Conservation (phyloP, 768 basidiomycete species). For the Pleurotus citrinopileatus region DNA sequence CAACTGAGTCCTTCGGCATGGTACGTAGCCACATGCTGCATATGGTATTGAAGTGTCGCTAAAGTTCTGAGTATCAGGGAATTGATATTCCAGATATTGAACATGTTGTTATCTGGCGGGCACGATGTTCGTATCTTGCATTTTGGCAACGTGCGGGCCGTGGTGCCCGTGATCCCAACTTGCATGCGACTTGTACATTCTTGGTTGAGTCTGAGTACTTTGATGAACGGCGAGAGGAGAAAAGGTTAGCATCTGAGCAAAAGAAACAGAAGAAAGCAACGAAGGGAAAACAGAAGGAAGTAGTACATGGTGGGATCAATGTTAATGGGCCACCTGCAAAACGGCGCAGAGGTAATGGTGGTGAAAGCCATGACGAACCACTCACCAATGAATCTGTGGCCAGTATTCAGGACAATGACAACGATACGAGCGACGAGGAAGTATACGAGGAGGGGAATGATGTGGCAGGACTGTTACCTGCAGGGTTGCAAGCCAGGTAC, state of each 20-base stretch:
- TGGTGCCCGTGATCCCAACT: background rate
- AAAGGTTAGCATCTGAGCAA: background rate
- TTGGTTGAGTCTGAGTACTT: constrained; percentile 8
- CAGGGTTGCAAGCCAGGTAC: background rate
- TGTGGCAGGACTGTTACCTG: background rate
- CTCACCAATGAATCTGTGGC: too few relatives aligned
- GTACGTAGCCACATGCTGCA: constrained; percentile 7
- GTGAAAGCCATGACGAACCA: background rate
- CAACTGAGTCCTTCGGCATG: constrained; percentile 17
- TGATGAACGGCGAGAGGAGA: background rate
- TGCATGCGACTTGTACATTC: constrained; percentile 1
- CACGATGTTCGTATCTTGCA: background rate
- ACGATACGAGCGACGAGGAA: too few relatives aligned
- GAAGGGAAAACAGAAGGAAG: too few relatives aligned
- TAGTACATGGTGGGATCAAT: too few relatives aligned
- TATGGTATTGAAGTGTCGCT: too few relatives aligned
- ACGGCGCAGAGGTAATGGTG: too few relatives aligned
- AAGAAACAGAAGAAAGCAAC: background rate
- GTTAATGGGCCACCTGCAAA: too few relatives aligned
- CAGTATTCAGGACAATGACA: too few relatives aligned
- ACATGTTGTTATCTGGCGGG: constrained; percentile 7
- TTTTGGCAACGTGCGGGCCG: constrained; percentile 10
- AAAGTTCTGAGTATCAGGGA: constrained; percentile 4
- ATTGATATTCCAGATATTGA: constrained; percentile 11
- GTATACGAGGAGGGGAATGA: too few relatives aligned